Percentiles rank a stretch among this genome's conserved stretches.
phyloP scores from a whole-genome alignment of 306 rosid genomes.

The Sindora glabra region DNA sequence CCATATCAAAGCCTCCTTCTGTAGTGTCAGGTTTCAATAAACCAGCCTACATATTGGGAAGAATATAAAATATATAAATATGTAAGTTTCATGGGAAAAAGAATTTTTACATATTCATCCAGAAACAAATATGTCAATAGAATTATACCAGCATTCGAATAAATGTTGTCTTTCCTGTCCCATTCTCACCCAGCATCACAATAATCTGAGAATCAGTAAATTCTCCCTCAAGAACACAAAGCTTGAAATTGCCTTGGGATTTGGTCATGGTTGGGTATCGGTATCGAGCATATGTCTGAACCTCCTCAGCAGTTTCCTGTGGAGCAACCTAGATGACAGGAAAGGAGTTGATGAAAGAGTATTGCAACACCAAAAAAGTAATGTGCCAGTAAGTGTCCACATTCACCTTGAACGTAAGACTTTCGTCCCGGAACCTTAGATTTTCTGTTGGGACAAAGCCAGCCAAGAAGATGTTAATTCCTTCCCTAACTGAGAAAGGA shows the following conservation, averaged over 20 bases:
- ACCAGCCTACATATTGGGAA: slow-evolving; percentile 67
- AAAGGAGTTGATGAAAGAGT: background rate
- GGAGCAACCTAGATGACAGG: slow-evolving; percentile 76
- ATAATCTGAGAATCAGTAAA: slow-evolving; percentile 96
- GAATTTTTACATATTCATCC: background rate
- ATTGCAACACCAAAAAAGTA: background rate
- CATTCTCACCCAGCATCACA: slow-evolving; percentile 99
- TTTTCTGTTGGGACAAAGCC: slow-evolving; percentile 99
- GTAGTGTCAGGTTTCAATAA: slow-evolving; percentile 74
- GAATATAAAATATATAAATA: background rate
- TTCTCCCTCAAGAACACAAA: slow-evolving; percentile 84
- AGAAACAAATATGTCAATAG: slow-evolving; percentile 11
- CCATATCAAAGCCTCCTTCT: slow-evolving; percentile 65
- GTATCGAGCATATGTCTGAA: slow-evolving; percentile 85
- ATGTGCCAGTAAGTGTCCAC: background rate
- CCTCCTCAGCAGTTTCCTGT: slow-evolving; percentile 90
- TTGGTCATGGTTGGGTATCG: slow-evolving; percentile 85
- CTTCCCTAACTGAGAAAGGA: slow-evolving; percentile 99
- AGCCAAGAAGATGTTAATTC: slow-evolving; percentile 95
- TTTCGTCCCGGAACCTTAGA: slow-evolving; percentile 86
- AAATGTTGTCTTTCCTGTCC: slow-evolving; percentile 97
- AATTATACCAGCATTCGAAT: slow-evolving; percentile 93
- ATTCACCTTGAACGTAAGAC: slow-evolving; percentile 85
- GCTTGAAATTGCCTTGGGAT: slow-evolving; percentile 84
- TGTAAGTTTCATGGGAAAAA: background rate